These are phyloP conservation scores for Harrya chromipes DNA, from an alignment of 768 basidiomycete species.

Conservation along the genomic window DNA sequence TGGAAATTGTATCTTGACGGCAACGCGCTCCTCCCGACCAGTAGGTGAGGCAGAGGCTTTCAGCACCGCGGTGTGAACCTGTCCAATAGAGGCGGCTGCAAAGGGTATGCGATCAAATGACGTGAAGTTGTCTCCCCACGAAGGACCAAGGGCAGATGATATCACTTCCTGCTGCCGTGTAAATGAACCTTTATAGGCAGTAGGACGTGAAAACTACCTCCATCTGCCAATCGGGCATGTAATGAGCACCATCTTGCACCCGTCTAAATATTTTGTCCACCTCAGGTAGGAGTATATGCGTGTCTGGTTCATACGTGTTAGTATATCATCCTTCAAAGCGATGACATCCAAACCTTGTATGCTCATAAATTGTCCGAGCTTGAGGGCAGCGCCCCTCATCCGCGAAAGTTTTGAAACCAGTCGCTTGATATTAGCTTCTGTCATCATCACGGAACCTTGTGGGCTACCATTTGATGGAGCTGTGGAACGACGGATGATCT, in stretches of 20 bases:
- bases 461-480: conserved; percentile 32
- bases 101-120: conserved; percentile 85
- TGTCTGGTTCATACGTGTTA: conserved; percentile 50
- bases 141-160: conserved; percentile 62
- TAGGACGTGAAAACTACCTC: conserved; percentile 50
- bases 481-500: conserved; percentile 71
- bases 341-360: conserved; percentile 66
- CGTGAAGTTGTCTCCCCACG: conserved; percentile 70
- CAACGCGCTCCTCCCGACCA: conserved; percentile 54
- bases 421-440: conserved; percentile 85
- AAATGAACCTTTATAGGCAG: neutral
- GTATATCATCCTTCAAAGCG: neutral
- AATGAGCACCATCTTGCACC: conserved; percentile 94
- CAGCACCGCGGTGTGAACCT: conserved; percentile 81
- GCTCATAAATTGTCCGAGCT: conserved; percentile 95
- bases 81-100: conserved; percentile 95
- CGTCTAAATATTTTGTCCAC: conserved; percentile 84
- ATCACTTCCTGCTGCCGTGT: conserved; percentile 58
- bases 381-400: conserved; percentile 96
- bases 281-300: conserved; percentile 82
- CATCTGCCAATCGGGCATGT: conserved; percentile 99
- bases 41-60: conserved; percentile 51
- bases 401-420: conserved; percentile 89
- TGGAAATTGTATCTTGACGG: conserved; percentile 94
- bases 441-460: conserved; percentile 69